Conservation (phyloP, 495 filamentous ascomycete genomes). For the Talaromyces stipitatus region DNA sequence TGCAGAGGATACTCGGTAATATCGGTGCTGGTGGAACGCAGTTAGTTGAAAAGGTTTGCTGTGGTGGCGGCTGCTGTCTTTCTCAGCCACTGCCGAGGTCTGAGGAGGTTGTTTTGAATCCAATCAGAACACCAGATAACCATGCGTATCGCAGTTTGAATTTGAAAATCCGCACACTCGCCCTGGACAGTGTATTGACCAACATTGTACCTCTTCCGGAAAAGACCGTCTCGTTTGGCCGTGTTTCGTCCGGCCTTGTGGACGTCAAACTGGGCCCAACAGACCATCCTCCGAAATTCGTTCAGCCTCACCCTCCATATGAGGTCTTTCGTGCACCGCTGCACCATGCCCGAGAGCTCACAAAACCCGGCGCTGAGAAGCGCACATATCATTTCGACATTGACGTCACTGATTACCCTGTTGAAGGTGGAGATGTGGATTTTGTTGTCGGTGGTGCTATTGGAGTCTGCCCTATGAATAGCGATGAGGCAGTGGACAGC, state of each 20-base stretch:
- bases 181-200: slow-evolving; percentile 58
- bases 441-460: slow-evolving; percentile 97
- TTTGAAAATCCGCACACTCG: slow-evolving; percentile 68
- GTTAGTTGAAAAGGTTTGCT: slow-evolving; percentile 63
- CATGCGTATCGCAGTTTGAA: slow-evolving; percentile 72
- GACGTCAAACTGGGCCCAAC: slow-evolving; percentile 27
- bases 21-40: slow-evolving; percentile 37
- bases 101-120: slow-evolving; percentile 48
- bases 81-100: slow-evolving; percentile 48
- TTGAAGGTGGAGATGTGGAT: slow-evolving; percentile 71
- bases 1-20: slow-evolving; percentile 52
- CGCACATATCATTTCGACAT: slow-evolving; percentile 95
- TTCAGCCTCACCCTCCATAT: slow-evolving; percentile 92
- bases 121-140: slow-evolving; percentile 65
- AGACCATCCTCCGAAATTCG: slow-evolving; percentile 73
- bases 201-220: slow-evolving; percentile 62
- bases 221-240: slow-evolving; percentile 61
- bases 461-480: slow-evolving; percentile 84
- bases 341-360: slow-evolving; percentile 75
- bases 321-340: slow-evolving; percentile 82
- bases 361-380: slow-evolving; percentile 87
- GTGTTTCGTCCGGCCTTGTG: slow-evolving; percentile 29
- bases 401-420: slow-evolving; percentile 91
- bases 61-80: slow-evolving; percentile 89
- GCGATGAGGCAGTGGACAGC: slow-evolving; percentile 68